Evolutionary conservation across 2,329 filamentous ascomycete genomes (phyloP), one percentile per base, ranked within the genome.

Genomic region (Penicillium freii): DNA sequence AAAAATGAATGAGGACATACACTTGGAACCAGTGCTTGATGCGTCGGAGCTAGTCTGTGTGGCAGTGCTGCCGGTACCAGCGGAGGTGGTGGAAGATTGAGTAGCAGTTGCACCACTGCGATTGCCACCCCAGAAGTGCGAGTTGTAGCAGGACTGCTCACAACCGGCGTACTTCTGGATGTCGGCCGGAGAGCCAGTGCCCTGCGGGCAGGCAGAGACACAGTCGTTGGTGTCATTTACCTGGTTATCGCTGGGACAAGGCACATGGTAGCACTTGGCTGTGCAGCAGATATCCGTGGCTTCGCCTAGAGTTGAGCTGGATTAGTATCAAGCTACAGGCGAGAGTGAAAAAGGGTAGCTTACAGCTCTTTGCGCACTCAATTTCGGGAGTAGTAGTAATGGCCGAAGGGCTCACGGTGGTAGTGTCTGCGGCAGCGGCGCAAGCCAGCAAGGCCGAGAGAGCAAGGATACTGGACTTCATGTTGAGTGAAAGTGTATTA

Each of bases 121-220:
- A 31, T 65, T 71, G 49, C 66, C 65, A 11, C 71, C 75, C 67
- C 81, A 77, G 75, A 80, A 83, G 66, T 78, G 71, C 59, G 72
- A 77, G 68, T 69, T 74, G 70, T 79, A 80, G 74, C 82, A 84
- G 57, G 68, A 65, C 51, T 78, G 71, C 66, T 80, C 75, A 69
- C 82, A 84, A 47, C 73, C 61, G 59, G 76, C 74, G 63, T 79
- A 84, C 57, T 71, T 71, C 51, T 77, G 61, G 34, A 77, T 80
- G 58, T 78, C 80, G 13, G 68, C 69, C 3, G 75, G 68, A 31
- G 77, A 74, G 44, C 81, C 81, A 61, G 77, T 75, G 54, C 82
- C 82, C 74, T 84, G 80, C 56, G 80, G 77, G 69, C 82, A 84
- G 52, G 77, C 73, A 45, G 75, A 75, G 46, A 80, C 81, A 65